A percentile compares a stretch with the other conserved stretches of the same genome.
phyloP scores from a whole-genome alignment of 805 yeast genomes.

The Pichia gijzeniarum region DNA sequence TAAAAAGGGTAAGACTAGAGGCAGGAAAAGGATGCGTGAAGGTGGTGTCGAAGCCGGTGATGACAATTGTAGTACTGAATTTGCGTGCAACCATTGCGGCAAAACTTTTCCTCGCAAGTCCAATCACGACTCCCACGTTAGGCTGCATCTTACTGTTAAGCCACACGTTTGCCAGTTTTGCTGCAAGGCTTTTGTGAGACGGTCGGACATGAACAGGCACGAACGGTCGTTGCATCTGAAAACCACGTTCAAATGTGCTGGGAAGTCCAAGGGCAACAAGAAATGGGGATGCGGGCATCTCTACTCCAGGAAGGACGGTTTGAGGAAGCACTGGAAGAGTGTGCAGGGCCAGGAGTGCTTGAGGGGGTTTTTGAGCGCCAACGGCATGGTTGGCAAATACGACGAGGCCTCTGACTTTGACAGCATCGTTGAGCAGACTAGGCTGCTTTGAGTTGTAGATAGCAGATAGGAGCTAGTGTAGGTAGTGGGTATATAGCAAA shows the following conservation, averaged over 20 bases:
- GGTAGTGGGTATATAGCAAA: no score
- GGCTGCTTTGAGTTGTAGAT: neutral
- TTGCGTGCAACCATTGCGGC: conserved; percentile 10
- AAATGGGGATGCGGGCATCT: conserved; percentile 12
- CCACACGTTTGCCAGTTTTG: conserved; percentile 13
- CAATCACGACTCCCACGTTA: conserved; percentile 15
- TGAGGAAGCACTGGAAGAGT: conserved; percentile 12
- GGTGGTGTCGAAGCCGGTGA: neutral
- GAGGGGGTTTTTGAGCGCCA: neutral
- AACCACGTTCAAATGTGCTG: conserved; percentile 7
- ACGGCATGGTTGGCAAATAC: neutral
- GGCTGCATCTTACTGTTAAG: conserved; percentile 11
- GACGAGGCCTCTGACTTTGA: conserved; percentile 1
- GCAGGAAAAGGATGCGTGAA: neutral
- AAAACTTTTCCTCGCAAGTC: conserved; percentile 15
- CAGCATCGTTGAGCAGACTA: conserved; percentile 5
- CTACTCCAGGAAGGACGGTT: conserved; percentile 11
- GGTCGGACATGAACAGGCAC: conserved; percentile 14
- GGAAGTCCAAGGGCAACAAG: neutral
- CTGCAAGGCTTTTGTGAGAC: conserved; percentile 13
- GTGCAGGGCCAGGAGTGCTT: conserved; percentile 6
- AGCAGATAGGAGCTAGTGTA: no score
- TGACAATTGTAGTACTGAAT: neutral
- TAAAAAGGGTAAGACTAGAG: neutral
- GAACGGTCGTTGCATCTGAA: conserved; percentile 12